Conservation (phyloP, 495 filamentous ascomycete species). For the Beverwykella pulmonaria region DNA sequence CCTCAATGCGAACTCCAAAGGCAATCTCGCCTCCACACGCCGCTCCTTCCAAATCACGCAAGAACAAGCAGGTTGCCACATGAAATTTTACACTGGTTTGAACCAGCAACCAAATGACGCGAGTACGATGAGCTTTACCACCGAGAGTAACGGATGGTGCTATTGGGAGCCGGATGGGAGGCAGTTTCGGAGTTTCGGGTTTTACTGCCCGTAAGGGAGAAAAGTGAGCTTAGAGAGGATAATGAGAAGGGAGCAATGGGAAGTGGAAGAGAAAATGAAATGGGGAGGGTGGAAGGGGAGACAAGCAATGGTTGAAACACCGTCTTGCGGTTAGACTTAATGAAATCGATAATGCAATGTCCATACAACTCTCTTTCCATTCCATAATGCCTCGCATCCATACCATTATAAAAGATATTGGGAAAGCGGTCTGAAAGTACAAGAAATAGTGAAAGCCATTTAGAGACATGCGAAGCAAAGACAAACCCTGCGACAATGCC, state of each 20-base stretch:
- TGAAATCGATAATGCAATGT: too few relatives aligned
- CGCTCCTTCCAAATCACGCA: not conserved
- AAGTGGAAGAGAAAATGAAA: not conserved
- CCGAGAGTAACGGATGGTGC: not conserved
- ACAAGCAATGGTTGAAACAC: too few relatives aligned
- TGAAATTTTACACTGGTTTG: constrained; percentile 1
- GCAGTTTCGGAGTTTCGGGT: constrained; percentile 1
- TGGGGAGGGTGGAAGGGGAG: too few relatives aligned
- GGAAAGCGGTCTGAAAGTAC: too few relatives aligned
- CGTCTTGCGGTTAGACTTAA: too few relatives aligned
- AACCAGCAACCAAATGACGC: not conserved
- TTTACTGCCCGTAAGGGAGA: constrained; percentile 6
- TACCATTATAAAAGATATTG: too few relatives aligned
- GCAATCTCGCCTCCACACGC: constrained; percentile 1
- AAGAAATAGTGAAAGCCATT: too few relatives aligned
- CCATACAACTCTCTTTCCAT: too few relatives aligned
- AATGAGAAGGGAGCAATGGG: too few relatives aligned
- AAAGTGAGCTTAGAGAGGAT: not conserved
- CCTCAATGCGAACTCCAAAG: constrained; percentile 1
- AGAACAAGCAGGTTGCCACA: not conserved
- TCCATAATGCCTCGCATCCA: too few relatives aligned
- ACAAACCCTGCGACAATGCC: too few relatives aligned
- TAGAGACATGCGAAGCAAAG: too few relatives aligned
- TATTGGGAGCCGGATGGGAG: not conserved
- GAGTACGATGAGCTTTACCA: not conserved